Evolutionary conservation across 1,284 basidiomycete species (phyloP).

Genomic region (Coriolopsis trogii): DNA sequence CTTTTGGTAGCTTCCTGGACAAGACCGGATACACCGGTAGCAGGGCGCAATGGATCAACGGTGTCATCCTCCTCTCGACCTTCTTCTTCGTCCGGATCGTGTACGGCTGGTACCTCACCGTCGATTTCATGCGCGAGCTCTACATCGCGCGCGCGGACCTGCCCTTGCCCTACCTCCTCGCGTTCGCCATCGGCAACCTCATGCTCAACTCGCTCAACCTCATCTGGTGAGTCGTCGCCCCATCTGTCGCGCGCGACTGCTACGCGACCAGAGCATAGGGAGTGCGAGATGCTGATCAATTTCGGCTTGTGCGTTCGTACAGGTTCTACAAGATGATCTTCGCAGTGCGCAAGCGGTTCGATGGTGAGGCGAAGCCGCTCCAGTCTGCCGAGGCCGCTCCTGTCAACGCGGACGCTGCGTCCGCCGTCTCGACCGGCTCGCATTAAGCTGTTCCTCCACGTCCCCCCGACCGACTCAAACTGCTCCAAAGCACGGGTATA

Average conservation of each 20-base stretch:
- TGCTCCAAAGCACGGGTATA: too few relatives aligned
- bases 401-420: conserved; percentile 3
- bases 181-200: conserved; percentile 60
- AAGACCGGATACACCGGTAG: conserved; percentile 73
- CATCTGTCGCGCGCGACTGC: conserved; percentile 1
- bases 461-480: neutral
- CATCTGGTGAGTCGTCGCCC: conserved; percentile 56
- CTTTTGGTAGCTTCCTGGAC: conserved; percentile 60
- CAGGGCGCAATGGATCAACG: conserved; percentile 66
- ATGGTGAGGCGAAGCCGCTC: conserved; percentile 26
- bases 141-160: conserved; percentile 50
- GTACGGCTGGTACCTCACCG: conserved; percentile 69
- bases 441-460: neutral
- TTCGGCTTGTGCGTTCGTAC: neutral
- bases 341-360: conserved; percentile 59
- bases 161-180: conserved; percentile 46
- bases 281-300: neutral
- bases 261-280: neutral
- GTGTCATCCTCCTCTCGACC: conserved; percentile 56
- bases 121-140: conserved; percentile 62
- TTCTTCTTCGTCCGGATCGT: conserved; percentile 69
- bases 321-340: conserved; percentile 74
- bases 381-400: neutral
- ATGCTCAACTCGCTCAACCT: conserved; percentile 68
- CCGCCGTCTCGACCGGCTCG: conserved; percentile 1